Evolutionary conservation across 768 basidiomycete species (phyloP), one percentile per base, ranked within the genome.

Genomic region (Clavaria fumosa): DNA sequence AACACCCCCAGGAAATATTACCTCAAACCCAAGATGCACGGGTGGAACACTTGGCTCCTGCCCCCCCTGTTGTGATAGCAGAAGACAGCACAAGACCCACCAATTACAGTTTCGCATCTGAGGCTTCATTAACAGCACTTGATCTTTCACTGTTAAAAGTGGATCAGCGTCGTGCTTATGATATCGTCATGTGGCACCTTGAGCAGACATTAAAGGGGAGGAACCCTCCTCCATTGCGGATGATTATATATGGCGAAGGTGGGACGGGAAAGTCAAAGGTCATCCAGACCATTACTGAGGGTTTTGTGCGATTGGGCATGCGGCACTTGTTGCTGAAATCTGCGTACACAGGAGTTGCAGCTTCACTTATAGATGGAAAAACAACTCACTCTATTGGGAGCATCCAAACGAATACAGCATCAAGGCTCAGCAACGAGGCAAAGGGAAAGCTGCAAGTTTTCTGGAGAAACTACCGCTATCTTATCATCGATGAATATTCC

Each of bases 161-260:
- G 0, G 58, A 58, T 12, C 61, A 62, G 40, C 11, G 35, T 3
- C 40, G 54, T 0, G 61, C 59, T 5, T 59, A 51, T 38, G 50
- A 55, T 33, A 55, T 63, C 10, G 43, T 64, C 1, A 36, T 22
- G 1, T 35, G 45, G 22, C 62, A 64, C 41, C 4, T 59, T 0
- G 12, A 45, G 0, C 22, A 47, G 4, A 50, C 49, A 2, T n/a
- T 59, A 9, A n/a, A n/a, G 0, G 48, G 51, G 0, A 4, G 26
- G 1, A 10, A 39, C 1, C 50, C 45, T 2, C 42, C 42, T 1
- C 60, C 47, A 10, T 41, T 64, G 3, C 45, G 45, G 0, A 62
- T 63, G 63, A 39, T 54, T 3, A 43, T 63, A 1, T 45, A 46
- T 5, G 61, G 63, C 7, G 54, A 56, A 36, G 57, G 56, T 2